These are phyloP conservation scores for Hura crepitans DNA, from an alignment of 441 rosid genomes.

Conservation along the genomic window DNA sequence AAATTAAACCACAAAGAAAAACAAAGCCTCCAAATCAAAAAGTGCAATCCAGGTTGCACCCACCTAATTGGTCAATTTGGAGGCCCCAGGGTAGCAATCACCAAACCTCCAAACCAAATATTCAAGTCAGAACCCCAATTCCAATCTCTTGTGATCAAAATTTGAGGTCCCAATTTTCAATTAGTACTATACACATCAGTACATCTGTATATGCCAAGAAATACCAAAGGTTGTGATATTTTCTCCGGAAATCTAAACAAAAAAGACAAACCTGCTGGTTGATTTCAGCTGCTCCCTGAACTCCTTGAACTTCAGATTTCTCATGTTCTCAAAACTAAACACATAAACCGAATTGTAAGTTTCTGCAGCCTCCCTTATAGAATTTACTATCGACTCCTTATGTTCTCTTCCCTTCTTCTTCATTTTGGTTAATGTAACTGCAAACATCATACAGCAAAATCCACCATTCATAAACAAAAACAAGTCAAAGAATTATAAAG, in stretches of 20 bases:
- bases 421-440: constrained; percentile 86
- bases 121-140: not conserved
- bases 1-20: not conserved
- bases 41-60: not conserved
- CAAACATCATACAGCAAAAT: constrained; percentile 14
- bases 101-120: not conserved
- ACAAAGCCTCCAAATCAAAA: not conserved
- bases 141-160: not conserved
- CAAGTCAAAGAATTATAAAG: not conserved
- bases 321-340: constrained; percentile 91
- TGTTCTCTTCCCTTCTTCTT: constrained; percentile 96
- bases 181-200: not conserved
- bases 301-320: constrained; percentile 91
- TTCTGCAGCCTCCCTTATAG: constrained; percentile 72
- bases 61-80: not conserved
- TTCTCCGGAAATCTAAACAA: not conserved
- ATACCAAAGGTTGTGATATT: not conserved
- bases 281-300: constrained; percentile 79
- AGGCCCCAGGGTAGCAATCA: not conserved
- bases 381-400: constrained; percentile 61
- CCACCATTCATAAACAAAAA: not conserved
- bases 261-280: constrained; percentile 53
- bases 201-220: not conserved
- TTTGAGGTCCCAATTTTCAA: not conserved
- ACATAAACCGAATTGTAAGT: constrained; percentile 58